Conservation (phyloP, 2,329 filamentous ascomycete species). For the Cladosporium velox region DNA sequence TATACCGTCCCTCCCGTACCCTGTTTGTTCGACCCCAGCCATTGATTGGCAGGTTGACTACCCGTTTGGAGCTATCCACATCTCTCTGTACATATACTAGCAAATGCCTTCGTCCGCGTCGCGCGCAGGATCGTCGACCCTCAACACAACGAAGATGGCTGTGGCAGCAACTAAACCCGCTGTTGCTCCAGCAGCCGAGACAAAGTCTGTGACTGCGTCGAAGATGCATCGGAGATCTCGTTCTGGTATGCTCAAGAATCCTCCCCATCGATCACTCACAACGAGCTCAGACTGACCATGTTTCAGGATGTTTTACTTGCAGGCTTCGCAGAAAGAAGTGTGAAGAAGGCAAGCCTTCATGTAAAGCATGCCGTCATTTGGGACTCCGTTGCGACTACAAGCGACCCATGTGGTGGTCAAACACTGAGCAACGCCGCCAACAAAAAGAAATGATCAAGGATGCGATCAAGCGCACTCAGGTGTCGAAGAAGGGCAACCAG, state of each 20-base stretch:
- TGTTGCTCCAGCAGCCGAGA: slow-evolving; percentile 52
- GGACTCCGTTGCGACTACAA: slow-evolving; percentile 93
- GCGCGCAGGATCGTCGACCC: slow-evolving; percentile 44
- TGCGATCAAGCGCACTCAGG: slow-evolving; percentile 96
- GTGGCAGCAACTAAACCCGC: slow-evolving; percentile 37
- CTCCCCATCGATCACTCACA: neutral
- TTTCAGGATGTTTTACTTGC: slow-evolving; percentile 67
- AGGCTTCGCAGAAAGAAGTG: slow-evolving; percentile 70
- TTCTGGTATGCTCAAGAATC: slow-evolving; percentile 68
- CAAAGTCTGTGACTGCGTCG: slow-evolving; percentile 59
- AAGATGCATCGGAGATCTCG: slow-evolving; percentile 94
- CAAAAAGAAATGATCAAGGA: slow-evolving; percentile 97
- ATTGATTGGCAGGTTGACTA: slow-evolving; percentile 30
- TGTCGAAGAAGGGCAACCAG: slow-evolving; percentile 76
- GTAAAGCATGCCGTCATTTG: slow-evolving; percentile 68
- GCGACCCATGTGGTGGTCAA: slow-evolving; percentile 95
- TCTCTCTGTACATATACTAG: slow-evolving; percentile 44
- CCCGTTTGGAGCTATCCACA: slow-evolving; percentile 28
- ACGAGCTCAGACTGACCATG: slow-evolving; percentile 36
- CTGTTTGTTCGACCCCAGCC: slow-evolving; percentile 33
- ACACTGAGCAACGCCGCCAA: slow-evolving; percentile 77
- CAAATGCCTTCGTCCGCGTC: slow-evolving; percentile 49
- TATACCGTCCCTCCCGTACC: slow-evolving; percentile 31
- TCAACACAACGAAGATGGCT: slow-evolving; percentile 50
- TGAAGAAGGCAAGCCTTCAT: slow-evolving; percentile 65